phyloP scores from a whole-genome alignment of 495 filamentous ascomycete genomes.

The Glonium stellatum region DNA sequence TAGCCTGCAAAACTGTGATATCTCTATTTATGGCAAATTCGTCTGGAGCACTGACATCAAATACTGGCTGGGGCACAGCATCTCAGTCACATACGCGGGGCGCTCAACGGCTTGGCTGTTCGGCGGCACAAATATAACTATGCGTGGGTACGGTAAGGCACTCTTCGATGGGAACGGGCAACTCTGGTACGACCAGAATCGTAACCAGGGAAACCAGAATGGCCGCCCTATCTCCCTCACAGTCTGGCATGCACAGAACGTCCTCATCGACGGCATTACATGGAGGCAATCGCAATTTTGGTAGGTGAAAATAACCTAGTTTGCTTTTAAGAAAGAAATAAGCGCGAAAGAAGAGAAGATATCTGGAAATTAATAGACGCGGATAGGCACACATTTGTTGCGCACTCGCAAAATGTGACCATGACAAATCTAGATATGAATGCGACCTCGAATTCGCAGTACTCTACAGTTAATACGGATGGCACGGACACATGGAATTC shows the following conservation, averaged over 20 bases:
- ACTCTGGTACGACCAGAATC: conserved; percentile 12
- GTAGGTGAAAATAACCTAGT: too few relatives aligned
- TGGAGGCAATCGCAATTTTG: conserved; percentile 93
- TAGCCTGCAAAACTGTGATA: conserved; percentile 4
- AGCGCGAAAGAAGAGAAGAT: too few relatives aligned
- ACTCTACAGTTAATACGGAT: too few relatives aligned
- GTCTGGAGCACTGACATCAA: background rate
- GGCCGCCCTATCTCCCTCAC: conserved; percentile 7
- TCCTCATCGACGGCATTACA: too few relatives aligned
- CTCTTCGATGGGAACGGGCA: conserved; percentile 14
- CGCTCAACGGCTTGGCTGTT: conserved; percentile 10
- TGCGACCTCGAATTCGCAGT: too few relatives aligned
- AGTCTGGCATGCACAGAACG: conserved; percentile 91
- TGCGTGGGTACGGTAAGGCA: conserved; percentile 7
- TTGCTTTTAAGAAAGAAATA: too few relatives aligned
- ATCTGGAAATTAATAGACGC: too few relatives aligned
- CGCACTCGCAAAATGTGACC: too few relatives aligned
- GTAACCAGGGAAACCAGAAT: conserved; percentile 4
- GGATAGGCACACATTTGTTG: too few relatives aligned
- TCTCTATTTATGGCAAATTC: background rate
- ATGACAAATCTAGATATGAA: too few relatives aligned
- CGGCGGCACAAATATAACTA: conserved; percentile 8
- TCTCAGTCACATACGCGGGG: conserved; percentile 8
- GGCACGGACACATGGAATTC: too few relatives aligned
- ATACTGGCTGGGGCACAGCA: conserved; percentile 9